A percentile compares a stretch with the other conserved stretches of the same genome.
Evolutionary conservation across 495 filamentous ascomycete genomes (phyloP).

Genomic region (Podospora tetraspora): DNA sequence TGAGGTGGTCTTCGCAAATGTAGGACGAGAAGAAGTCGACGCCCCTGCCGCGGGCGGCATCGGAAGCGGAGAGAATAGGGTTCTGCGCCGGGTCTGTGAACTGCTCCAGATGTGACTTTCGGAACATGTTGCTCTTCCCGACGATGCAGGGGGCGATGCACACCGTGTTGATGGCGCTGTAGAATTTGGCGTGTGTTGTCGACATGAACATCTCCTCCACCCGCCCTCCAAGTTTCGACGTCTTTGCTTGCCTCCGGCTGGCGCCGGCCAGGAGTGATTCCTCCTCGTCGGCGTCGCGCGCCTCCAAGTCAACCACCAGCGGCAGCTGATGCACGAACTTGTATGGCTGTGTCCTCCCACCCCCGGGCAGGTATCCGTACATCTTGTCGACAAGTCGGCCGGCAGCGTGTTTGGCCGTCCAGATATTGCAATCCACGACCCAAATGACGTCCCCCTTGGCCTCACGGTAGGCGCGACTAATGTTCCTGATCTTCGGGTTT

Average conservation of each 20-base stretch:
- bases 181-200: slow-evolving; percentile 95
- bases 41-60: slow-evolving; percentile 52
- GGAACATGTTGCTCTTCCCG: slow-evolving; percentile 98
- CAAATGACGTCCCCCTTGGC: slow-evolving; percentile 88
- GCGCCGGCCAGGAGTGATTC: slow-evolving; percentile 15
- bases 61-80: slow-evolving; percentile 39
- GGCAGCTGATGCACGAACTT: slow-evolving; percentile 97
- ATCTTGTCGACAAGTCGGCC: slow-evolving; percentile 84
- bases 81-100: slow-evolving; percentile 57
- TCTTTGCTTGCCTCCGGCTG: background rate
- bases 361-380: slow-evolving; percentile 54
- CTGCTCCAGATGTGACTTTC: slow-evolving; percentile 78
- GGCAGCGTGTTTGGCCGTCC: slow-evolving; percentile 73
- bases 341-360: slow-evolving; percentile 52
- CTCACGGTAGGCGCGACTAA: slow-evolving; percentile 93
- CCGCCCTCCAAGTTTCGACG: slow-evolving; percentile 56
- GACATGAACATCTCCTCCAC: slow-evolving; percentile 93
- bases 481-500: slow-evolving; percentile 96
- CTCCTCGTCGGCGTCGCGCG: slow-evolving; percentile 24
- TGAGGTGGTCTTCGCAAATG: slow-evolving; percentile 97
- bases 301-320: slow-evolving; percentile 68
- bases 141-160: slow-evolving; percentile 88
- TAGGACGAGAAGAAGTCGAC: slow-evolving; percentile 91
- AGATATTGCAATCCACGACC: slow-evolving; percentile 96
- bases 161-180: slow-evolving; percentile 94